Percentiles rank a stretch among this genome's conserved stretches.
Evolutionary conservation across 129 eudicot genomes (phyloP).

Genomic region (Lactuca saligna): DNA sequence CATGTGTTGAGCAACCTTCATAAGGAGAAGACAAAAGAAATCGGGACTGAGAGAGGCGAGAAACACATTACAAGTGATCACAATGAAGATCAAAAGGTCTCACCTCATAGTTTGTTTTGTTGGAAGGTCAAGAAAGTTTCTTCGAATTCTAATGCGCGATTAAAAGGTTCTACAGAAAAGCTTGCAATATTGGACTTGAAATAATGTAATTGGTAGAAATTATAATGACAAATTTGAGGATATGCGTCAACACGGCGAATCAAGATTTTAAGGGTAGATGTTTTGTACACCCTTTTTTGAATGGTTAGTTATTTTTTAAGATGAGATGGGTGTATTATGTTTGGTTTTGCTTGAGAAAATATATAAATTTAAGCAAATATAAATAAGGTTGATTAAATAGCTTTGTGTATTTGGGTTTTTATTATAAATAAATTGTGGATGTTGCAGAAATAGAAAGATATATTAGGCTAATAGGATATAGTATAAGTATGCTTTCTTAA

Average conservation of each 20-base stretch:
- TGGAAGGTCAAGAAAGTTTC: slow-evolving; percentile 5
- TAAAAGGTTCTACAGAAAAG: neutral
- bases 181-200: neutral
- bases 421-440: too few species aligned
- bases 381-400: neutral
- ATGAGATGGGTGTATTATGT: neutral
- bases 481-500: neutral
- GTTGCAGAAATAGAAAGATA: too few species aligned
- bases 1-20: slow-evolving; percentile 10
- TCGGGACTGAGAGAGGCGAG: neutral
- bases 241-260: neutral
- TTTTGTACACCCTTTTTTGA: neutral
- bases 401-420: neutral
- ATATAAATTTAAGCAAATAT: neutral
- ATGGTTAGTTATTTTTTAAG: neutral
- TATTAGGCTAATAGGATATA: too few species aligned
- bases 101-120: neutral
- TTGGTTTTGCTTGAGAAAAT: neutral
- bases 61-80: neutral
- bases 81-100: neutral
- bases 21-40: neutral
- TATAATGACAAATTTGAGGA: neutral
- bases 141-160: neutral
- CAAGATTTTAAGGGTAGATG: neutral
- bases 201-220: neutral